phyloP scores from a whole-genome alignment of 2,329 filamentous ascomycete genomes.

The Aspergillus spinulosporus region DNA sequence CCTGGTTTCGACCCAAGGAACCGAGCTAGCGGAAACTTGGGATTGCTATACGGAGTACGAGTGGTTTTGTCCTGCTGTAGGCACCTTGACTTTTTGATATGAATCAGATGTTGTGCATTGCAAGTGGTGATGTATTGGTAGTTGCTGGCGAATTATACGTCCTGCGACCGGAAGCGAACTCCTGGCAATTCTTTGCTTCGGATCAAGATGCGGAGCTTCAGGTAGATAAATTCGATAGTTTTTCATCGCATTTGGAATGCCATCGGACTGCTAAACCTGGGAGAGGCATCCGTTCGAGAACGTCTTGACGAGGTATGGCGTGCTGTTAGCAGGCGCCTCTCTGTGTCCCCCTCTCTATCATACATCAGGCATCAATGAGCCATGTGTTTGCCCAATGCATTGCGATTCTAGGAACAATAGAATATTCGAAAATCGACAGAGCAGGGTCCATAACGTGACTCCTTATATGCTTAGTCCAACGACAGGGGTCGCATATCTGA shows the following conservation, averaged over 20 bases:
- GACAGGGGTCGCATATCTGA: no score
- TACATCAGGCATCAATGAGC: constrained; percentile 3
- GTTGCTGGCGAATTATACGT: no score
- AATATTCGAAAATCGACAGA: constrained; percentile 1
- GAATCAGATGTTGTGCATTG: no score
- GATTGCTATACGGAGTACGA: not conserved
- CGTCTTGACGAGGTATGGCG: constrained; percentile 10
- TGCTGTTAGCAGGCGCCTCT: not conserved
- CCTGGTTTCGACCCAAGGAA: constrained; percentile 4
- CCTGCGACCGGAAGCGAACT: no score
- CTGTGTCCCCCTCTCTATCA: not conserved
- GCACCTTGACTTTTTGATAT: no score
- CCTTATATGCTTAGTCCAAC: no score
- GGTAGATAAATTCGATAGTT: not conserved
- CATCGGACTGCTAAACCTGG: no score
- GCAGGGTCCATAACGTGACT: no score
- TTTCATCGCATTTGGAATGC: no score
- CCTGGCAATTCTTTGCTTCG: no score
- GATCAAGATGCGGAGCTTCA: no score
- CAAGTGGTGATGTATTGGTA: no score
- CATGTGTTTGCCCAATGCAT: not conserved
- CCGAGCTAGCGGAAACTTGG: not conserved
- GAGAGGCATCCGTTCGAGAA: not conserved
- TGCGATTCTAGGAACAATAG: constrained; percentile 8
- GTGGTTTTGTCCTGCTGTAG: not conserved